These are phyloP conservation scores for Picea mariana DNA, from an alignment of 83 land plant species.

Conservation along the genomic window DNA sequence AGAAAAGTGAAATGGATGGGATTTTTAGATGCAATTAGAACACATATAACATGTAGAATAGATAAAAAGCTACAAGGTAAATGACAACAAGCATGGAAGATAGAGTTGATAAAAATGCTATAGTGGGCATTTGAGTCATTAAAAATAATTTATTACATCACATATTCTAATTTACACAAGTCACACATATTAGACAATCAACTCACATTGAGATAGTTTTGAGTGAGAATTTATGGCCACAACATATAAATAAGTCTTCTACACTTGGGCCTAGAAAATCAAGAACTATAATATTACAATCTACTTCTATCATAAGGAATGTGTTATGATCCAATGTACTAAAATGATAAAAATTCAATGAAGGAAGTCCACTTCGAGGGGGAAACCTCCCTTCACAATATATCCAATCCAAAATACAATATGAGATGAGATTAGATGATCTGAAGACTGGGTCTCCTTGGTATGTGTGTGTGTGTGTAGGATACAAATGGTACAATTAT, in stretches of 20 bases:
- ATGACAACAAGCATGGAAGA: not conserved
- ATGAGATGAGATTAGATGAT: too few relatives aligned
- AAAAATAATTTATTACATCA: not conserved
- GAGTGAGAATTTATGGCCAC: slow-evolving; percentile 75
- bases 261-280: slow-evolving; percentile 86
- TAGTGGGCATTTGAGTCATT: not conserved
- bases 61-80: not conserved
- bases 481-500: too few relatives aligned
- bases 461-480: too few relatives aligned
- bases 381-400: too few relatives aligned
- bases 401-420: too few relatives aligned
- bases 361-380: too few relatives aligned
- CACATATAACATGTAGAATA: not conserved
- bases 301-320: slow-evolving; percentile 77
- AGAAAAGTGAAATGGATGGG: too few relatives aligned
- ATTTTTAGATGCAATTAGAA: not conserved
- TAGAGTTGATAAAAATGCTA: not conserved
- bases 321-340: too few relatives aligned
- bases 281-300: slow-evolving; percentile 70
- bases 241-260: slow-evolving; percentile 77
- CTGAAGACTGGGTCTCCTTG: too few relatives aligned
- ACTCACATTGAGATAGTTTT: slow-evolving; percentile 84
- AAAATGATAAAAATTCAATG: too few relatives aligned
- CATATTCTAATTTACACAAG: not conserved
- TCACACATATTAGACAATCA: slow-evolving; percentile 71